Conservation (phyloP, 2,329 filamentous ascomycete species). For the Cordyceps cateniannulata region DNA sequence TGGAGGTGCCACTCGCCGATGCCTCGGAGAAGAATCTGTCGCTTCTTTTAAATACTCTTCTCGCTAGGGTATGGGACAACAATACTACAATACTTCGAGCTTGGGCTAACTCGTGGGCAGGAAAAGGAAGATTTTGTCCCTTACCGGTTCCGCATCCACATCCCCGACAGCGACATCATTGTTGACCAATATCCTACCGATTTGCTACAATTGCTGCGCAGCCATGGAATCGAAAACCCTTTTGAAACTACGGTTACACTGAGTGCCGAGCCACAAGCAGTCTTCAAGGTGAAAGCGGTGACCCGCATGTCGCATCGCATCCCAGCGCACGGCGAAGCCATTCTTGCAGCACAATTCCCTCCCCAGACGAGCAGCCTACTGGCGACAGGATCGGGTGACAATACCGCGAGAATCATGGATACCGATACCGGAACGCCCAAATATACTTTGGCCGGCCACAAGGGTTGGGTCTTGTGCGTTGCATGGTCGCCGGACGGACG, state of each 20-base stretch:
- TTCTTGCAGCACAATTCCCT: slow-evolving; percentile 79
- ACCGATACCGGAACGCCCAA: slow-evolving; percentile 87
- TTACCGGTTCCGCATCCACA: slow-evolving; percentile 55
- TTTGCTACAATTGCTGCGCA: slow-evolving; percentile 46
- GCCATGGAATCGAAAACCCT: slow-evolving; percentile 51
- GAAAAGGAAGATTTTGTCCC: slow-evolving; percentile 54
- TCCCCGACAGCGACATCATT: slow-evolving; percentile 45
- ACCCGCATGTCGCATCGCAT: slow-evolving; percentile 85
- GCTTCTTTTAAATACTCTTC: slow-evolving; percentile 74
- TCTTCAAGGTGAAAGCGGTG: slow-evolving; percentile 88
- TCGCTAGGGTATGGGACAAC: slow-evolving; percentile 56
- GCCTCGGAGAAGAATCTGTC: slow-evolving; percentile 86
- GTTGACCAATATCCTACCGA: slow-evolving; percentile 52
- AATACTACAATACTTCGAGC: too few relatives aligned
- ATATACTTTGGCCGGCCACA: slow-evolving; percentile 79
- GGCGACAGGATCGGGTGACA: slow-evolving; percentile 85
- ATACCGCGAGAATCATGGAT: slow-evolving; percentile 89
- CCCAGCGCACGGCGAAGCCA: slow-evolving; percentile 85
- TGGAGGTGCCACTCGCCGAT: slow-evolving; percentile 73
- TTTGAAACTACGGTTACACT: slow-evolving; percentile 51
- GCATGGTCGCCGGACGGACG: slow-evolving; percentile 80
- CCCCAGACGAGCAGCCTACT: slow-evolving; percentile 69
- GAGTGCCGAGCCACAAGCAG: slow-evolving; percentile 71
- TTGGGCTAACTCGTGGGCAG: slow-evolving; percentile 18
- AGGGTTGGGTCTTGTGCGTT: slow-evolving; percentile 83